Conservation (phyloP, 2,329 filamentous ascomycete species). For the Aspergillus sp. region DNA sequence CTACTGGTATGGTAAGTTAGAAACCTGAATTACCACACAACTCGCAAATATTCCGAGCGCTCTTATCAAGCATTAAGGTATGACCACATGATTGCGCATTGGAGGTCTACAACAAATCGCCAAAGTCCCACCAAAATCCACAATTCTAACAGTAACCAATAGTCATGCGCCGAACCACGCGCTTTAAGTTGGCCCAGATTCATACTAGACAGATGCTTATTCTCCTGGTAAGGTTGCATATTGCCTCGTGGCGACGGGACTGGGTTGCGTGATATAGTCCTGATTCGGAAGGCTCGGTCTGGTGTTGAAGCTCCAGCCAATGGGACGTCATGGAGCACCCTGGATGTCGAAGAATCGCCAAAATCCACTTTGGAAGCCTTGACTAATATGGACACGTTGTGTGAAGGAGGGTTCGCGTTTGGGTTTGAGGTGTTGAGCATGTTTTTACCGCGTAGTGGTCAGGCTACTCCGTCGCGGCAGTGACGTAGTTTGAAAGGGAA, state of each 20-base stretch:
- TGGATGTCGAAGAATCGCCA: background rate
- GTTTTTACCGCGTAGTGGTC: background rate
- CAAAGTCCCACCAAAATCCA: background rate
- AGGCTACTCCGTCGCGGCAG: background rate
- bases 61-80: background rate
- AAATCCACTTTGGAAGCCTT: background rate
- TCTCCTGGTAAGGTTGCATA: too few relatives aligned
- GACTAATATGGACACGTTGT: background rate
- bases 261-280: background rate
- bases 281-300: background rate
- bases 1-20: too few relatives aligned
- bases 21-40: too few relatives aligned
- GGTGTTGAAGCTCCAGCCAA: background rate
- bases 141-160: background rate
- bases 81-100: background rate
- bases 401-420: background rate
- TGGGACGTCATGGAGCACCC: background rate
- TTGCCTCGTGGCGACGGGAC: too few relatives aligned
- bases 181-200: background rate
- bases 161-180: too few relatives aligned
- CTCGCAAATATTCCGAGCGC: too few relatives aligned
- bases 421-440: background rate
- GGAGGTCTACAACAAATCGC: background rate
- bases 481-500: background rate
- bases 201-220: too few relatives aligned